Evolutionary conservation across 176 grass and related monocot species (phyloP).

Genomic region (Typha latifolia): DNA sequence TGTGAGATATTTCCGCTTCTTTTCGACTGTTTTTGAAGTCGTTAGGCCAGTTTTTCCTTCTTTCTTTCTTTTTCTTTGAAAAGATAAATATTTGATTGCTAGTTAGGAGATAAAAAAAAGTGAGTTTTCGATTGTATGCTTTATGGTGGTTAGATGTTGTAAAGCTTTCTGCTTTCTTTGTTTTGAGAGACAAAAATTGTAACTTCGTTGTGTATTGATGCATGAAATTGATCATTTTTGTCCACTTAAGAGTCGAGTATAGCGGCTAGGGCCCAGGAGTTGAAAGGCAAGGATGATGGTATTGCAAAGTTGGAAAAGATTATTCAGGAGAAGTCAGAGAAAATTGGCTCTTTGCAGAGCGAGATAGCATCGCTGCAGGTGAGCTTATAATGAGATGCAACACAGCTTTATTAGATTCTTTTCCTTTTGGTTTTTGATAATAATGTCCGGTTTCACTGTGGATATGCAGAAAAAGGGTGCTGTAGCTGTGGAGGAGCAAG

Average conservation of each 20-base stretch:
- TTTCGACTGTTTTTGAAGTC: not conserved
- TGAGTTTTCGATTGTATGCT: not conserved
- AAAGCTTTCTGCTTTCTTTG: not conserved
- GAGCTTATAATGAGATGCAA: not conserved
- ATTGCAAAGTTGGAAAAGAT: slow-evolving; percentile 36
- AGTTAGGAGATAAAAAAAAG: not conserved
- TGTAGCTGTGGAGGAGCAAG: slow-evolving; percentile 44
- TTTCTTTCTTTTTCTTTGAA: not conserved
- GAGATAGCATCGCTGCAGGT: slow-evolving; percentile 62
- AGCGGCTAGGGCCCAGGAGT: slow-evolving; percentile 30
- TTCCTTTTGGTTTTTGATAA: not conserved
- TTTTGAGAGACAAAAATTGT: not conserved
- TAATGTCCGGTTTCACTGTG: not conserved
- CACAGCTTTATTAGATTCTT: not conserved
- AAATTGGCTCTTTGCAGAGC: slow-evolving; percentile 43
- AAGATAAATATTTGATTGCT: not conserved
- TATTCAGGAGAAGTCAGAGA: slow-evolving; percentile 34
- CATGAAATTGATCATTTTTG: not conserved
- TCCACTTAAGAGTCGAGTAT: slow-evolving; percentile 38
- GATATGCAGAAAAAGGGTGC: slow-evolving; percentile 15
- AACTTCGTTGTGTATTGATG: not conserved
- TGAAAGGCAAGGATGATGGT: slow-evolving; percentile 55
- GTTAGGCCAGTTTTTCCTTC: not conserved
- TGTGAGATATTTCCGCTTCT: not conserved
- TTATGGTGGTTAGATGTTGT: not conserved